These are phyloP conservation scores for Bruguiera gymnorhiza DNA, from an alignment of 345 rosid genomes.

Conservation along the genomic window DNA sequence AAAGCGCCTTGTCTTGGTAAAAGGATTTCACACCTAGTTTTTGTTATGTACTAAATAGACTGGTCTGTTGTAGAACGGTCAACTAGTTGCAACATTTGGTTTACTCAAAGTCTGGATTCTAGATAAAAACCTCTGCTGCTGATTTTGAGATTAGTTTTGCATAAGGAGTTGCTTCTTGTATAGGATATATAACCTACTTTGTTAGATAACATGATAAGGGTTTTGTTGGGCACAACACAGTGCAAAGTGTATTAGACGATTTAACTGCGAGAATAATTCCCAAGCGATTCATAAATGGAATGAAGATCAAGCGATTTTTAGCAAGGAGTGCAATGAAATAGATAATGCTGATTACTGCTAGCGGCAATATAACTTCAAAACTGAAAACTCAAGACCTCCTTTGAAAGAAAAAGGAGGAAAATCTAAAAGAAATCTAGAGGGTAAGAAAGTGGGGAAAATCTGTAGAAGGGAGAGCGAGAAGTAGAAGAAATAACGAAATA, in stretches of 20 bases:
- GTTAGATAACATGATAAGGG: neutral
- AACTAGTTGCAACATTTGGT: neutral
- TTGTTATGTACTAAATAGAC: slow-evolving; percentile 1
- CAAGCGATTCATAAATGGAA: neutral
- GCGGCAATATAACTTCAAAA: too few species aligned
- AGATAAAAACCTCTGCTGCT: neutral
- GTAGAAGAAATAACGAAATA: too few species aligned
- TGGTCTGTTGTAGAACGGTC: neutral
- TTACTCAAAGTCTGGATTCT: neutral
- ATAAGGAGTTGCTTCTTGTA: neutral
- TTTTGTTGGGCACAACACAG: neutral
- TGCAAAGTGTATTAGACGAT: neutral
- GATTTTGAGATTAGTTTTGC: slow-evolving; percentile 5
- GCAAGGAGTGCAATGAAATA: neutral
- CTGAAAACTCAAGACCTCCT: too few species aligned
- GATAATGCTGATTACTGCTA: neutral
- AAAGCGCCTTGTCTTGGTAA: slow-evolving; percentile 9
- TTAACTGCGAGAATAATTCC: neutral
- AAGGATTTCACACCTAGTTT: slow-evolving; percentile 6
- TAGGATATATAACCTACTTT: neutral
- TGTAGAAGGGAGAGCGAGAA: too few species aligned
- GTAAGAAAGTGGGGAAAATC: too few species aligned
- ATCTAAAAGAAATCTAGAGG: too few species aligned
- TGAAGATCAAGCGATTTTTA: neutral
- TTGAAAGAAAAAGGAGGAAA: too few species aligned